Evolutionary conservation across 2,329 filamentous ascomycete genomes (phyloP).

Genomic region (Arachnomyces sp.): DNA sequence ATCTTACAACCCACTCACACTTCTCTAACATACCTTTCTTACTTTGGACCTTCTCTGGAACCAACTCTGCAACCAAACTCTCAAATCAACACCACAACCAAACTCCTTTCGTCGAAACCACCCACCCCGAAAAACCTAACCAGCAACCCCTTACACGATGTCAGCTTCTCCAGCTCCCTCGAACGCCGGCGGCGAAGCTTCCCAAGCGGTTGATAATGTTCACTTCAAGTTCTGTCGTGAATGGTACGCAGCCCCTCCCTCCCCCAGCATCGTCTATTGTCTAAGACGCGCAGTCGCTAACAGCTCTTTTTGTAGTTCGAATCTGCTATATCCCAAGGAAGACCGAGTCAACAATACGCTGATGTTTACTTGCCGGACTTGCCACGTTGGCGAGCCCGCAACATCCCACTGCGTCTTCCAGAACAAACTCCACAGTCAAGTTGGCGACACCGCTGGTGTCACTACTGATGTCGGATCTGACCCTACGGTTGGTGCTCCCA

Average conservation of each 20-base stretch:
- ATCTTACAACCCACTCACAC: no score
- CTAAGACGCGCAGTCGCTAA: slow-evolving; percentile 8
- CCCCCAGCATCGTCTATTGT: slow-evolving; percentile 2
- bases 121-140: background rate
- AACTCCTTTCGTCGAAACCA: no score
- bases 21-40: no score
- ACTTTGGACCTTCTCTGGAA: no score
- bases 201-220: slow-evolving; percentile 58
- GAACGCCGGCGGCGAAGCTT: slow-evolving; percentile 29
- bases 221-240: slow-evolving; percentile 97
- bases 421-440: slow-evolving; percentile 82
- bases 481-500: slow-evolving; percentile 81
- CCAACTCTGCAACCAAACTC: no score
- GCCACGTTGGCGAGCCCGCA: slow-evolving; percentile 81
- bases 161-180: slow-evolving; percentile 37
- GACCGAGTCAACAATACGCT: slow-evolving; percentile 74
- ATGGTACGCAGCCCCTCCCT: slow-evolving; percentile 50
- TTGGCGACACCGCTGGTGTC: slow-evolving; percentile 92
- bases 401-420: slow-evolving; percentile 89
- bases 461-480: slow-evolving; percentile 95
- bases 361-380: slow-evolving; percentile 93
- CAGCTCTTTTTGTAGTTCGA: slow-evolving; percentile 53
- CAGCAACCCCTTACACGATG: slow-evolving; percentile 19
- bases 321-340: slow-evolving; percentile 96
- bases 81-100: no score